Evolutionary conservation across 2,329 filamentous ascomycete genomes (phyloP).

Genomic region (Monosporascus sp.): DNA sequence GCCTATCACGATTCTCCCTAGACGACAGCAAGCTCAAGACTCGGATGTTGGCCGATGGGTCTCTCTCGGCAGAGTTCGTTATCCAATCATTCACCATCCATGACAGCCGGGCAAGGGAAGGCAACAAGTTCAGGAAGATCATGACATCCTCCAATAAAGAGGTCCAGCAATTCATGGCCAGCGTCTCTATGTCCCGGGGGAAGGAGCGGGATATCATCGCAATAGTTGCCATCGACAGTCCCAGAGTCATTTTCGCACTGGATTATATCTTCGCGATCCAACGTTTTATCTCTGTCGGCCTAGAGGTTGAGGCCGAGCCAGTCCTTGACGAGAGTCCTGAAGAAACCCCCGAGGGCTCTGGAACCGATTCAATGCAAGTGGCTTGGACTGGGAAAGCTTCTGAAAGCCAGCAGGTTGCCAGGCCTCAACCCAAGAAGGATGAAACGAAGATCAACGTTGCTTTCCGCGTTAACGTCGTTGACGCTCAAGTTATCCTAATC

Average conservation of each 20-base stretch:
- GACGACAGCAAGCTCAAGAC: conserved; percentile 91
- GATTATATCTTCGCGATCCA: conserved; percentile 93
- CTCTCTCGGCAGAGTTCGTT: conserved; percentile 86
- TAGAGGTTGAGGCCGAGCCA: conserved; percentile 56
- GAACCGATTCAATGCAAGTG: conserved; percentile 53
- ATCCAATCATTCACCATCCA: conserved; percentile 93
- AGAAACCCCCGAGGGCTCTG: conserved; percentile 55
- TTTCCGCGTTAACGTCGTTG: conserved; percentile 89
- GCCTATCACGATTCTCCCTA: conserved; percentile 88
- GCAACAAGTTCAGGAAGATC: conserved; percentile 95
- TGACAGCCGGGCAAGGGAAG: conserved; percentile 82
- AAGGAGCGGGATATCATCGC: conserved; percentile 78
- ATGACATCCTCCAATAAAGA: conserved; percentile 96
- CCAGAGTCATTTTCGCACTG: conserved; percentile 87
- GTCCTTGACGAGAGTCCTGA: conserved; percentile 48
- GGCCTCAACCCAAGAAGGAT: conserved; percentile 20
- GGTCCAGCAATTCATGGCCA: conserved; percentile 98
- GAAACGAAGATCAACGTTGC: conserved; percentile 65
- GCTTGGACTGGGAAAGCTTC: conserved; percentile 35
- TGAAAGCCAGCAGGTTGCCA: conserved; percentile 19
- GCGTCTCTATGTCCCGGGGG: conserved; percentile 84
- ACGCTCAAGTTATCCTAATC: conserved; percentile 93
- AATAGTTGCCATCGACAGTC: conserved; percentile 91
- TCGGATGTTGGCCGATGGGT: conserved; percentile 86
- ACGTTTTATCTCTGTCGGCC: conserved; percentile 69